Evolutionary conservation across 345 rosid species (phyloP), one percentile per base, ranked within the genome.

Genomic region (Limnanthes douglasii): DNA sequence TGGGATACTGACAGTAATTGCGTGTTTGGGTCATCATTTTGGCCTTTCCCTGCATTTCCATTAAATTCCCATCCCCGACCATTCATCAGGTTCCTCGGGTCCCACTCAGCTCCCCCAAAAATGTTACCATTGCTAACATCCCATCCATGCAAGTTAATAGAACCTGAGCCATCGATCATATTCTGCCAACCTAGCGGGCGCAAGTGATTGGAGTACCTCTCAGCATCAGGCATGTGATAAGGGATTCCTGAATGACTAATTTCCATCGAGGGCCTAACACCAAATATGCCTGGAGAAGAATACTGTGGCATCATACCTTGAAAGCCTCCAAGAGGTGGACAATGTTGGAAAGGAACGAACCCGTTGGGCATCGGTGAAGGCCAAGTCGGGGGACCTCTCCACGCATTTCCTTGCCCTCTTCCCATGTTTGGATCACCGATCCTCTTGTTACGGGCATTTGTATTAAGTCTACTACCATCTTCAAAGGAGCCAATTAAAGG

Each of bases 151-250:
- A 90, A 40, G 45, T 68, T 82, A 53, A 94, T 45, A 40, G 81
- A 70, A 5, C 73, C 88, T 15, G 96, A 63, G 18, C 68, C 67
- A 61, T 90, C 94, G 45, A 80, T 75, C 70, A 77, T 78, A 62
- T 72, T 77, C 68, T 69, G 99, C 99, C 94, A 92, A 37, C 86
- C 92, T 18, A 77, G 62, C 24, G 95, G 92, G 22, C 92, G 94
- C 57, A 90, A 22, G 72, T 80, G 94, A 50, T 78, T 33, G 18
- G 81, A 38, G 60, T 73, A 77, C 64, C 98, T 68, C 50, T 90
- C 95, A 34, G 75, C 75, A 45, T 84, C 94, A 48, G 78, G 54
- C 2, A 92, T 57, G 33, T 71, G 96, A 59, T 64, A 92, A 13
- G 83, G 80, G 15, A 80, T 70, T 26, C 92, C 93, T 25, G 76